These are phyloP conservation scores for Candida oleophila DNA, from an alignment of 805 yeast species.

Conservation along the genomic window DNA sequence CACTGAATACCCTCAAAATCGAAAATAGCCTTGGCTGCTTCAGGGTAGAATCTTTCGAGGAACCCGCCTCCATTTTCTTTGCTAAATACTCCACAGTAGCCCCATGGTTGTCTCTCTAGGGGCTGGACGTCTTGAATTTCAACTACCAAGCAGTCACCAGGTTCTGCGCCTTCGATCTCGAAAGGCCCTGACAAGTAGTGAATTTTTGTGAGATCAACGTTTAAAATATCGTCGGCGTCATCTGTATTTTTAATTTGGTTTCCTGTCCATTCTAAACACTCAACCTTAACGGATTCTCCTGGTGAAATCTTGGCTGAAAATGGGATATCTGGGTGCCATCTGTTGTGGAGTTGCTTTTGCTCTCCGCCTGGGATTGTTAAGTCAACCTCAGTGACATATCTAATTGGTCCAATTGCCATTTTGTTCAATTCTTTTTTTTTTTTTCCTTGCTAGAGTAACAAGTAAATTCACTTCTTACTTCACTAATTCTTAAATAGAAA, in stretches of 20 bases:
- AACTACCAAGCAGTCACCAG: conserved; percentile 49
- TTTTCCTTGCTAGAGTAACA: too few species aligned
- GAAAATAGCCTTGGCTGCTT: conserved; percentile 51
- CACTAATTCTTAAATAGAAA: too few species aligned
- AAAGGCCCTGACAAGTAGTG: conserved; percentile 53
- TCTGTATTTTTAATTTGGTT: conserved; percentile 49
- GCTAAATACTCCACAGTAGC: conserved; percentile 49
- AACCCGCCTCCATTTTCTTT: conserved; percentile 53
- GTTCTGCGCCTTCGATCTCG: conserved; percentile 42
- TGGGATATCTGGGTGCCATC: conserved; percentile 57
- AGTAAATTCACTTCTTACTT: too few species aligned
- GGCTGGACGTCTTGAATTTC: conserved; percentile 55
- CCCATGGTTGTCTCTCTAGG: conserved; percentile 52
- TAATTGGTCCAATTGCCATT: conserved; percentile 22
- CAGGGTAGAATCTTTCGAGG: conserved; percentile 47
- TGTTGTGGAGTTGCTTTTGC: conserved; percentile 48
- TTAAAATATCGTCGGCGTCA: conserved; percentile 46
- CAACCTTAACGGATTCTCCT: conserved; percentile 46
- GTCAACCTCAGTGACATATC: conserved; percentile 41
- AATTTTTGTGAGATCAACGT: conserved; percentile 44
- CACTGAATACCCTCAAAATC: conserved; percentile 53
- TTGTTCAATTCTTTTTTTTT: too few species aligned
- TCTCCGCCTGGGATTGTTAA: conserved; percentile 44
- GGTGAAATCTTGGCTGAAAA: conserved; percentile 36
- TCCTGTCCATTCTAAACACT: conserved; percentile 57